Base-by-base conservation (phyloP, 192 early-diverging fungal genomes). In the Backusella psychrophila region DNA sequence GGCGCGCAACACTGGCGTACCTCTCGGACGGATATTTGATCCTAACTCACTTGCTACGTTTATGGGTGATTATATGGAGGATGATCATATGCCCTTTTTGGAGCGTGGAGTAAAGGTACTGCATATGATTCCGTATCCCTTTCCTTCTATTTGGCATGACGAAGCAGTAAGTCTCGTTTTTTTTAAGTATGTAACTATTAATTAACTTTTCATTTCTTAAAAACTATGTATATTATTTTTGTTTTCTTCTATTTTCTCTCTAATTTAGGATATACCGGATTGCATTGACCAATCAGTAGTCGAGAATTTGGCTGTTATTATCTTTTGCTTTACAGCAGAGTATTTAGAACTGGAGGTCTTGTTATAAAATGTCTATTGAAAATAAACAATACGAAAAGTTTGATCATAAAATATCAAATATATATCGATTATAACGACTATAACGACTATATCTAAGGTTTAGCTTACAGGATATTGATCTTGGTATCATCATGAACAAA, bases 31-130 rank as follows among this genome's bases (percentile, higher is more conserved):
- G 4, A 77, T 77, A 35, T 77, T 77, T 49, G 42, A 73, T 53
- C 53, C 53, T 4, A 19, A 56, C 35, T 73, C 72, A 8, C 14
- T 36, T 14, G n/a, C 52, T 19, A 77, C 76, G 4, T 77, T 63
- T 46, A 29, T 34, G 15, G 53, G 69, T 35, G 17, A 71, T 42
- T 33, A 46, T 6, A 81, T 96, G n/a, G 86, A 92, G 23, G 97
- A 99, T 77, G 97, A 99, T 77, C 96, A 98, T 78, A 35, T 89
- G 2, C 97, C 97, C 6, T 99, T 99, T 85, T 38, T 93, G 41
- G 52, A 88, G 17, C 87, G 89, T 23, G 91, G 95, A 3, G 93
- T 97, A 0, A 93, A 93, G 3, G 90, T 95, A 69, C 84, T 97
- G 23, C 97, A 98, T 78, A 67, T 94, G 19, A 99, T 99, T 59